These are phyloP conservation scores for Exophiala oligosperma DNA, from an alignment of 2,329 filamentous ascomycete genomes.

Conservation along the genomic window DNA sequence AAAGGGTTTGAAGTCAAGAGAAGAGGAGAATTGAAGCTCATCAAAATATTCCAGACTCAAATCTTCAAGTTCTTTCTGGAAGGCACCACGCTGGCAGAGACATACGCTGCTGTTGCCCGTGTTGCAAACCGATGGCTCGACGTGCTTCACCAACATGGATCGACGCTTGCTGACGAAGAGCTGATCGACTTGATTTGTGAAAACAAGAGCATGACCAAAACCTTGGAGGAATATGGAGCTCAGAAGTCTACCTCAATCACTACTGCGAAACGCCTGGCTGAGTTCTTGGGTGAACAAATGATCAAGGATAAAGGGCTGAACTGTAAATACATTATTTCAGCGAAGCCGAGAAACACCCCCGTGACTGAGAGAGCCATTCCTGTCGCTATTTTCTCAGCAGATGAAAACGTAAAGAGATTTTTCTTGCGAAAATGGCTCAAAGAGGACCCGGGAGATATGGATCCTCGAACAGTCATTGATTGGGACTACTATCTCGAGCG, in stretches of 20 bases:
- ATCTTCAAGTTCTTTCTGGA: constrained; percentile 99
- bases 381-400: constrained; percentile 95
- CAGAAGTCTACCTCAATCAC: constrained; percentile 99
- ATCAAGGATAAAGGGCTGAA: constrained; percentile 98
- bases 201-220: constrained; percentile 97
- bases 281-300: constrained; percentile 98
- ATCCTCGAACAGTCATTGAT: constrained; percentile 85
- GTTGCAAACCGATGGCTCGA: constrained; percentile 97
- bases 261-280: constrained; percentile 88
- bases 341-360: constrained; percentile 79
- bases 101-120: constrained; percentile 86
- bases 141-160: constrained; percentile 83
- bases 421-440: constrained; percentile 95
- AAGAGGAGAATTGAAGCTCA: constrained; percentile 95
- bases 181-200: constrained; percentile 99
- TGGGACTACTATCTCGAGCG: constrained; percentile 98
- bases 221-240: constrained; percentile 88
- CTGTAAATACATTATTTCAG: constrained; percentile 98
- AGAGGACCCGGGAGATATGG: constrained; percentile 87
- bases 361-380: constrained; percentile 94
- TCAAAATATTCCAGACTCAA: constrained; percentile 99
- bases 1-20: constrained; percentile 98
- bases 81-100: constrained; percentile 81
- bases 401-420: constrained; percentile 79
- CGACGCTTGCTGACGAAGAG: constrained; percentile 91